phyloP scores from a whole-genome alignment of 148 eudicot species.

The Bassia scoparia region DNA sequence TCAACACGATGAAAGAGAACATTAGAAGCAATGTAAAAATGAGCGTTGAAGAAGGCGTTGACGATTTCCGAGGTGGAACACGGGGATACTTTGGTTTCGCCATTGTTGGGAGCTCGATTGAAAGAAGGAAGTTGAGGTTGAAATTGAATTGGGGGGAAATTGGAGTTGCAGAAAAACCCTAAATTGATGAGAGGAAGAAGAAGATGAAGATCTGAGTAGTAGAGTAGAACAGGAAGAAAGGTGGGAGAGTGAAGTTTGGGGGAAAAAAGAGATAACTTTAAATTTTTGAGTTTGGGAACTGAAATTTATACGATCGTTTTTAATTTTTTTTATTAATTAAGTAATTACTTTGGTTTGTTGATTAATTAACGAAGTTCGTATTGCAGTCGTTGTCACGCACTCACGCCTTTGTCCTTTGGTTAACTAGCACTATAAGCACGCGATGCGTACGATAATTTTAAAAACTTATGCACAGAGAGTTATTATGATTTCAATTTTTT shows the following conservation, averaged over 20 bases:
- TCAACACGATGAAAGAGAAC: slow-evolving; percentile 47
- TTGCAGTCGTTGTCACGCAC: too few species aligned
- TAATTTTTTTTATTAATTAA: neutral
- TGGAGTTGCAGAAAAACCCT: slow-evolving; percentile 7
- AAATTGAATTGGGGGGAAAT: neutral
- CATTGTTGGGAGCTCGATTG: slow-evolving; percentile 46
- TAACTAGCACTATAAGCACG: too few species aligned
- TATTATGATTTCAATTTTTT: too few species aligned
- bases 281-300: neutral
- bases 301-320: neutral
- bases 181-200: neutral
- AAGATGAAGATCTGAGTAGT: slow-evolving; percentile 14
- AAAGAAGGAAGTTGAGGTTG: neutral
- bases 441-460: too few species aligned
- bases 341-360: too few species aligned
- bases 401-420: too few species aligned
- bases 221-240: neutral
- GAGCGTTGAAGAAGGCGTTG: slow-evolving; percentile 47
- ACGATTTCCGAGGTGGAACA: slow-evolving; percentile 36
- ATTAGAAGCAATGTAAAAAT: slow-evolving; percentile 40
- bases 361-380: too few species aligned
- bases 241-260: neutral
- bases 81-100: slow-evolving; percentile 53
- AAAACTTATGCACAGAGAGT: too few species aligned
- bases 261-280: neutral